phyloP scores from a whole-genome alignment of 2,329 filamentous ascomycete genomes.

The Diaporthe aspalathi region DNA sequence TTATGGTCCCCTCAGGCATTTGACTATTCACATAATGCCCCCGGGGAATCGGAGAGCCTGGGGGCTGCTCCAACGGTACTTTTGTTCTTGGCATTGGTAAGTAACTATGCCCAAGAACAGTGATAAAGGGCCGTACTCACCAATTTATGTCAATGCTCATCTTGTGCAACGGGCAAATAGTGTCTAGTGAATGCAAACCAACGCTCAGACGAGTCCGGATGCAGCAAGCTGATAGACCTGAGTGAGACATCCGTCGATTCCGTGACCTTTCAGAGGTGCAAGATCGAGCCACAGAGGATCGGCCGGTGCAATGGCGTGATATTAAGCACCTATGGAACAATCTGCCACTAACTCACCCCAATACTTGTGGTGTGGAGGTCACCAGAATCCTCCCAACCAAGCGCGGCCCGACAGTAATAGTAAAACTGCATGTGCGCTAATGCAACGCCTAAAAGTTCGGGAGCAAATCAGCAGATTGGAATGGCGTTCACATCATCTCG shows the following conservation, averaged over 20 bases:
- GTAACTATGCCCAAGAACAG: too few species aligned
- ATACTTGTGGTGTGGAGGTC: not conserved
- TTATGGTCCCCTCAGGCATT: not conserved
- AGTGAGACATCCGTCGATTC: not conserved
- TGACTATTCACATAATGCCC: not conserved
- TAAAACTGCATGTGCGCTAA: not conserved
- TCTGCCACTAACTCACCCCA: not conserved
- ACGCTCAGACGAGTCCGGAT: conserved; percentile 1
- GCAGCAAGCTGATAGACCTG: not conserved
- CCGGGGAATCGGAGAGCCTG: too few species aligned
- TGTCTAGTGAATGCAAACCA: not conserved
- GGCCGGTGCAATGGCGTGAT: conserved; percentile 22
- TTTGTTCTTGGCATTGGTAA: too few species aligned
- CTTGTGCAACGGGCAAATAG: not conserved
- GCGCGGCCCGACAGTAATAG: not conserved
- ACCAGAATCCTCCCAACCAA: not conserved
- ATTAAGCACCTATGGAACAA: not conserved
- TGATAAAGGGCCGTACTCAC: not conserved
- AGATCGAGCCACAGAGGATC: not conserved
- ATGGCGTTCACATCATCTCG: not conserved
- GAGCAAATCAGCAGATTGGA: not conserved
- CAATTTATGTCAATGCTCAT: not conserved
- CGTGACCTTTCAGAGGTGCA: not conserved
- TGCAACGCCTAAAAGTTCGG: not conserved
- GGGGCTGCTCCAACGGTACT: not conserved